Evolutionary conservation across 257 asterid species (phyloP).

Genomic region (Cordia subcordata): DNA sequence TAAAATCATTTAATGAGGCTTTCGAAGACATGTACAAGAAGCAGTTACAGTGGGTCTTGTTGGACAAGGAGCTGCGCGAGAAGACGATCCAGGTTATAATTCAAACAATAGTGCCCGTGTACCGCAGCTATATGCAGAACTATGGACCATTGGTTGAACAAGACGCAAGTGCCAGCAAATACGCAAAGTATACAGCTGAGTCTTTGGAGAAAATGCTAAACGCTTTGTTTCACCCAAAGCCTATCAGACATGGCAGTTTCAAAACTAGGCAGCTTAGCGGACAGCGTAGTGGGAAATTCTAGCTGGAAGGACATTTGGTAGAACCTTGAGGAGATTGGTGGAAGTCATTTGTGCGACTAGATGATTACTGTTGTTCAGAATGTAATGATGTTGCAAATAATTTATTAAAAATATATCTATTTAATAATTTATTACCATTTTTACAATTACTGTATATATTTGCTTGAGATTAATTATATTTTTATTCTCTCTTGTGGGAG

Average conservation of each 20-base stretch:
- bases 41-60: conserved; percentile 54
- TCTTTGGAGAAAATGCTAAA: conserved; percentile 66
- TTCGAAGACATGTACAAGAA: conserved; percentile 67
- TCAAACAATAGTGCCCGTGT: conserved; percentile 79
- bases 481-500: not conserved
- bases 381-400: not conserved
- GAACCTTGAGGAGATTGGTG: not conserved
- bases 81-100: conserved; percentile 48
- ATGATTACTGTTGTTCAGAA: not conserved
- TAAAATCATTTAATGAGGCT: conserved; percentile 68
- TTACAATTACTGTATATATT: not conserved
- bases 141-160: conserved; percentile 90
- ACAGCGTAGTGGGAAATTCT: conserved; percentile 6
- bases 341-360: not conserved
- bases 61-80: conserved; percentile 65
- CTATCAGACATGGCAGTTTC: conserved; percentile 56
- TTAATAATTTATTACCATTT: not conserved
- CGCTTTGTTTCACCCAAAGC: conserved; percentile 60
- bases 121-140: conserved; percentile 90
- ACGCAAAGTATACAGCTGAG: conserved; percentile 62
- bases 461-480: not conserved
- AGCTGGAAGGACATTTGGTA: not conserved
- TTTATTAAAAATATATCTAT: not conserved
- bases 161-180: conserved; percentile 62
- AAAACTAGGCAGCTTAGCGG: conserved; percentile 60